A percentile compares a stretch with the other conserved stretches of the same genome.
These are phyloP conservation scores for Mariannaea elegans DNA, from an alignment of 2,329 filamentous ascomycete genomes.

Conservation along the genomic window DNA sequence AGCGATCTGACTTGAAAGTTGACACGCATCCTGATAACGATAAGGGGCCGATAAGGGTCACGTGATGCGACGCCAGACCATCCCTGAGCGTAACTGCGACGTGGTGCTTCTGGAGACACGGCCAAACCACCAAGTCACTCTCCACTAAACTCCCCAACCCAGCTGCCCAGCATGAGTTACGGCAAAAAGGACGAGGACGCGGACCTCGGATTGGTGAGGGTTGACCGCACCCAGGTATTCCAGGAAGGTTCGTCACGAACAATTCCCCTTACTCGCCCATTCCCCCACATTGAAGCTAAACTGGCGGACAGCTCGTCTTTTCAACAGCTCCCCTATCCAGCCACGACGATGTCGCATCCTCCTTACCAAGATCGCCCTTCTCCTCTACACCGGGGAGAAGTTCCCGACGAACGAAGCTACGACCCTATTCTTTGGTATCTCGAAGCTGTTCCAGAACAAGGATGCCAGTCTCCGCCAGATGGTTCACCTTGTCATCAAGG, in stretches of 20 bases:
- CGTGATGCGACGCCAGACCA: slow-evolving; percentile 45
- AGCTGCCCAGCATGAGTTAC: slow-evolving; percentile 81
- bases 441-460: slow-evolving; percentile 99
- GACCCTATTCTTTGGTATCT: slow-evolving; percentile 98
- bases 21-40: slow-evolving; percentile 38
- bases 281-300: slow-evolving; percentile 47
- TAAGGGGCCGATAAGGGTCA: slow-evolving; percentile 43
- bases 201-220: slow-evolving; percentile 92
- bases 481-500: slow-evolving; percentile 98
- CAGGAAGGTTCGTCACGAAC: slow-evolving; percentile 81
- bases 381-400: slow-evolving; percentile 95
- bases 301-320: slow-evolving; percentile 79
- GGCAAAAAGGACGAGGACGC: slow-evolving; percentile 99
- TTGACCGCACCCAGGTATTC: slow-evolving; percentile 97
- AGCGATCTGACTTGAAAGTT: slow-evolving; percentile 26
- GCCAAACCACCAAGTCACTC: slow-evolving; percentile 47
- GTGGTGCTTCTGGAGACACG: slow-evolving; percentile 49
- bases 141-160: slow-evolving; percentile 45
- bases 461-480: slow-evolving; percentile 98
- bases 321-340: slow-evolving; percentile 97
- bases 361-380: slow-evolving; percentile 94
- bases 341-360: slow-evolving; percentile 97
- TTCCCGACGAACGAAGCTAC: slow-evolving; percentile 98
- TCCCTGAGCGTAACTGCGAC: slow-evolving; percentile 49
- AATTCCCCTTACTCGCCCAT: slow-evolving; percentile 41